Base-by-base conservation (phyloP, 148 eudicot species). In the Rheum nobile region DNA sequence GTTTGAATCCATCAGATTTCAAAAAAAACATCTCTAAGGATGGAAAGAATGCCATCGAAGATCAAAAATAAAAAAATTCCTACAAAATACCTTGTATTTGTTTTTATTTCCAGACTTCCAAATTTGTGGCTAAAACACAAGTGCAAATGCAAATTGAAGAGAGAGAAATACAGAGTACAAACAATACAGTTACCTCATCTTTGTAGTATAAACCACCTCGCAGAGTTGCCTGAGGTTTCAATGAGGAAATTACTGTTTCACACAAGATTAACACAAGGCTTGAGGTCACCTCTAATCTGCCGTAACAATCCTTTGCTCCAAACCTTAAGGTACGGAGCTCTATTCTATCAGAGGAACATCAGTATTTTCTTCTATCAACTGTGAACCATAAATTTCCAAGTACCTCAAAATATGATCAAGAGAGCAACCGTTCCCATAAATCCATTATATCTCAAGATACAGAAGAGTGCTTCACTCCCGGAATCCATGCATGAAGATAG, bases 101-200 rank as follows among this genome's bases (percentile, higher is more conserved):
- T 31, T 29, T 19, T 29, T 61, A 61, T 61, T 31, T 61, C 37
- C 68, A 61, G n/a, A 54, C 29, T 22, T 22, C 63, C 29, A 54
- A 22, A 29, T 61, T 14, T 31, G 68, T 31, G n/a, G 68, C 68
- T 61, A 14, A 61, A 37, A 61, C 35, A 32, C 13, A 57, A 65
- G 22, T 65, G 70, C 70, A 65, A 5, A 6, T 65, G 6, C 70
- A 65, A 65, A 26, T 9, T 1, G 67, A 59, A 57, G 0, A 57
- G 14, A 10, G 11, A 26, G 28, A 28, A 26, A 26, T 50, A 50
- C 41, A 32, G 21, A 65, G 22, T 65, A 65, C 70, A 65, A 13
- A 31, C 70, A 65, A 32, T 65, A 32, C 39, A 65, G 70, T 65
- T 65, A 16, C 70, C 70, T 34, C 70, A 65, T 11, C 67, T 57